These are phyloP conservation scores for Kazachstania sp. DNA, from an alignment of 1,139 yeast species.

Conservation along the genomic window DNA sequence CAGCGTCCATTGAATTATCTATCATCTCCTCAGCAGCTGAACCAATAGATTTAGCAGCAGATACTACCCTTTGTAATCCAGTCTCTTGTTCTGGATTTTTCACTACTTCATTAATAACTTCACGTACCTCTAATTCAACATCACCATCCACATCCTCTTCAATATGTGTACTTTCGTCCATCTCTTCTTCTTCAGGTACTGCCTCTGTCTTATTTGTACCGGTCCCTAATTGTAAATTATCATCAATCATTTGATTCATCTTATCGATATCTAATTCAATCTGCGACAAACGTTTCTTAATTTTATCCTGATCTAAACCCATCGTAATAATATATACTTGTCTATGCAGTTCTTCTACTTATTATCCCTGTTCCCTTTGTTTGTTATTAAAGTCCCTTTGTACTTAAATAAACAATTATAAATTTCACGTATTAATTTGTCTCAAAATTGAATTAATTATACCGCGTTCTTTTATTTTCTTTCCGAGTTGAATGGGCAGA, in stretches of 20 bases:
- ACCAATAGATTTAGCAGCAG: neutral
- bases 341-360: neutral
- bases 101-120: neutral
- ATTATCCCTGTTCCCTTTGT: too few species aligned
- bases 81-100: neutral
- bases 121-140: neutral
- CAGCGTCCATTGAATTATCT: neutral
- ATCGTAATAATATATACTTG: conserved; percentile 2
- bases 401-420: too few species aligned
- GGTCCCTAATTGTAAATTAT: conserved; percentile 18
- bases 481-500: too few species aligned
- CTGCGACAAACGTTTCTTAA: conserved; percentile 29
- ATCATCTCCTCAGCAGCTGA: neutral
- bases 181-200: neutral
- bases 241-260: conserved; percentile 30
- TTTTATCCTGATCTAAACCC: conserved; percentile 22
- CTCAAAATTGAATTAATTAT: too few species aligned
- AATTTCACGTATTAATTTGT: too few species aligned
- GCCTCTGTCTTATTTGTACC: neutral
- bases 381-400: too few species aligned
- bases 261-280: conserved; percentile 29
- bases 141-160: neutral
- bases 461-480: too few species aligned
- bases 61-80: neutral
- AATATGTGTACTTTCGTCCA: too few species aligned